Evolutionary conservation across 1,139 yeast genomes (phyloP).

Genomic region (Protomyces pachydermus): DNA sequence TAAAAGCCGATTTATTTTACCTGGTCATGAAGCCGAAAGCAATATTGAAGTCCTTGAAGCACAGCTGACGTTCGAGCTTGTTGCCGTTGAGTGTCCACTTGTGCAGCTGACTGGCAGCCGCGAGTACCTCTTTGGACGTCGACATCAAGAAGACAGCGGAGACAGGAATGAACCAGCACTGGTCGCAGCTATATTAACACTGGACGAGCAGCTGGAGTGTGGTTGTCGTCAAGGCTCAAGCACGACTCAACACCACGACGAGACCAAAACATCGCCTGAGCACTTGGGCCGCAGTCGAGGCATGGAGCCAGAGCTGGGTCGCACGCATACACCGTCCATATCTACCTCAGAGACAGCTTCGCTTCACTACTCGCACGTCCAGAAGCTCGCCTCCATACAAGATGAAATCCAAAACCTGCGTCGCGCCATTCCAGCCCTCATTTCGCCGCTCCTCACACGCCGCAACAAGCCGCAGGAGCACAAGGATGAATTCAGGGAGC

Average conservation of each 20-base stretch:
- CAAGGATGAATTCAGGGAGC: constrained; percentile 11
- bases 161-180: too few relatives aligned
- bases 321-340: not conserved
- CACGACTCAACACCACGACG: too few relatives aligned
- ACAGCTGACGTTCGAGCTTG: not conserved
- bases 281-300: not conserved
- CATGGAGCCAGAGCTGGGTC: not conserved
- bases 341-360: constrained; percentile 1
- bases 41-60: not conserved
- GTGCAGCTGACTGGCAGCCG: not conserved
- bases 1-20: not conserved
- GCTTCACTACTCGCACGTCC: constrained; percentile 16
- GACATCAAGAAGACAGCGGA: not conserved
- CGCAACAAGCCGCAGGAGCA: not conserved
- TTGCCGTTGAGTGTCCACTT: not conserved
- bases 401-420: constrained; percentile 13
- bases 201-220: too few relatives aligned
- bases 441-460: constrained; percentile 12
- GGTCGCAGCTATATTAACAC: too few relatives aligned
- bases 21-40: not conserved
- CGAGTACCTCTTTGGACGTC: not conserved
- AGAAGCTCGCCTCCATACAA: constrained; percentile 7
- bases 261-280: too few relatives aligned
- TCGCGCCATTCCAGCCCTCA: constrained; percentile 16
- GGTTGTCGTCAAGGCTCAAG: too few relatives aligned